These are phyloP conservation scores for Penicillium simplicissimum DNA, from an alignment of 495 filamentous ascomycete genomes.

Conservation along the genomic window DNA sequence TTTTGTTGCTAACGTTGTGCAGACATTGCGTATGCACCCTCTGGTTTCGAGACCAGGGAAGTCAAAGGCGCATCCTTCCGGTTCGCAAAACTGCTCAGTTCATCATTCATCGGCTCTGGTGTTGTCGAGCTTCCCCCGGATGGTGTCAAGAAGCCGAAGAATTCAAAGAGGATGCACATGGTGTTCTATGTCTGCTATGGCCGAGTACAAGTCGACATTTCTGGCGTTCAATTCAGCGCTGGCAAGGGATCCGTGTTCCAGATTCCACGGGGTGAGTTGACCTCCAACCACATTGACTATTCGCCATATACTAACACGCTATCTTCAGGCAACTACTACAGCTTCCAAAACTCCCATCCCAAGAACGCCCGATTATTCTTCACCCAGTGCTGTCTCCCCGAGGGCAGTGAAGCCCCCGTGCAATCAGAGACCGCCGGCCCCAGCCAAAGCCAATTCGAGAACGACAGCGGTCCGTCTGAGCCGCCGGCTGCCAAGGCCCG, in stretches of 20 bases:
- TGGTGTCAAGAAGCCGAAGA: constrained; percentile 82
- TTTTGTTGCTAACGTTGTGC: constrained; percentile 1
- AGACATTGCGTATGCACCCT: constrained; percentile 75
- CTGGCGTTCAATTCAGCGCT: constrained; percentile 77
- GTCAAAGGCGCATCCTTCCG: constrained; percentile 75
- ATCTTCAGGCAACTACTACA: constrained; percentile 75
- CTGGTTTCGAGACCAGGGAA: constrained; percentile 71
- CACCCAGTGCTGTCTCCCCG: constrained; percentile 69
- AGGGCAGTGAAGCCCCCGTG: constrained; percentile 27
- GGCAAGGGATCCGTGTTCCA: constrained; percentile 87
- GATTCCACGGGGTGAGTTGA: constrained; percentile 83
- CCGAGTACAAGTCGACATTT: constrained; percentile 70
- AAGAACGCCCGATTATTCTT: constrained; percentile 78
- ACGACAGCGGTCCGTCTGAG: constrained; percentile 17
- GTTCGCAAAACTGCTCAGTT: constrained; percentile 82
- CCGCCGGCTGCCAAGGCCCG: constrained; percentile 25
- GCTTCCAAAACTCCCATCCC: constrained; percentile 71
- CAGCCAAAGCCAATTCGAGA: constrained; percentile 30
- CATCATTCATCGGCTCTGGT: constrained; percentile 83
- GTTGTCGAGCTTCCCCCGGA: constrained; percentile 84
- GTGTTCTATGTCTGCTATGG: constrained; percentile 86
- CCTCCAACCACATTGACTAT: neutral
- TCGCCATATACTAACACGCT: constrained; percentile 7
- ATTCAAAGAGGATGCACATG: constrained; percentile 91
- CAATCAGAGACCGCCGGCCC: constrained; percentile 26